A percentile compares a stretch with the other conserved stretches of the same genome.
phyloP scores from a whole-genome alignment of 371 early-diverging fungal species.

The Haplosporangium sp. region DNA sequence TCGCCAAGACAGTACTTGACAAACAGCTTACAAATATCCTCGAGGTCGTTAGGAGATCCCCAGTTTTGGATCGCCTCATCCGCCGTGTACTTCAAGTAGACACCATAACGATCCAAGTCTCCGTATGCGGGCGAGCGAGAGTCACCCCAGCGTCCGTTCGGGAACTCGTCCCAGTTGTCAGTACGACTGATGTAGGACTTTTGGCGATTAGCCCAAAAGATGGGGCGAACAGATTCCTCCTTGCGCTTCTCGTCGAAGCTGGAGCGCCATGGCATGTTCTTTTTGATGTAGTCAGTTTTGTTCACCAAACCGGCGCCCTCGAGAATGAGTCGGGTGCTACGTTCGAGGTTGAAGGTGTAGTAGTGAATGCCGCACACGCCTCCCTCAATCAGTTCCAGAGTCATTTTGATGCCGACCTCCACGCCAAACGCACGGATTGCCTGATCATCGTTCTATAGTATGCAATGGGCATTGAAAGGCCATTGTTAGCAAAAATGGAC shows the following conservation, averaged over 20 bases:
- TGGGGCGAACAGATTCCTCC: conserved; percentile 93
- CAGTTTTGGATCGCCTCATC: conserved; percentile 78
- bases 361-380: conserved; percentile 85
- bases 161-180: conserved; percentile 96
- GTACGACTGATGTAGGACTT: conserved; percentile 92
- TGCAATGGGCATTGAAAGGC: not conserved
- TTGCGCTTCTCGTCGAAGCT: conserved; percentile 74
- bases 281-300: conserved; percentile 55
- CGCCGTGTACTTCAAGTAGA: conserved; percentile 75
- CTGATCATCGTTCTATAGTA: conserved; percentile 82
- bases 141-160: conserved; percentile 98
- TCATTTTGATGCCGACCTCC: conserved; percentile 85
- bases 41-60: conserved; percentile 74
- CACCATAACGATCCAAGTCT: conserved; percentile 89
- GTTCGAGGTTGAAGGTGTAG: conserved; percentile 93
- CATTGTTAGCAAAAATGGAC: not conserved
- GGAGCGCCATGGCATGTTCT: conserved; percentile 58
- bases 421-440: conserved; percentile 96
- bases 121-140: conserved; percentile 93
- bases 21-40: conserved; percentile 80
- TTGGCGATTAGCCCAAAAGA: conserved; percentile 95
- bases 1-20: conserved; percentile 81
- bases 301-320: conserved; percentile 67
- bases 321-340: conserved; percentile 84
- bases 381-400: conserved; percentile 70